Base-by-base conservation (phyloP, 768 basidiomycete species). In the Coprinopsis strossmayeri region DNA sequence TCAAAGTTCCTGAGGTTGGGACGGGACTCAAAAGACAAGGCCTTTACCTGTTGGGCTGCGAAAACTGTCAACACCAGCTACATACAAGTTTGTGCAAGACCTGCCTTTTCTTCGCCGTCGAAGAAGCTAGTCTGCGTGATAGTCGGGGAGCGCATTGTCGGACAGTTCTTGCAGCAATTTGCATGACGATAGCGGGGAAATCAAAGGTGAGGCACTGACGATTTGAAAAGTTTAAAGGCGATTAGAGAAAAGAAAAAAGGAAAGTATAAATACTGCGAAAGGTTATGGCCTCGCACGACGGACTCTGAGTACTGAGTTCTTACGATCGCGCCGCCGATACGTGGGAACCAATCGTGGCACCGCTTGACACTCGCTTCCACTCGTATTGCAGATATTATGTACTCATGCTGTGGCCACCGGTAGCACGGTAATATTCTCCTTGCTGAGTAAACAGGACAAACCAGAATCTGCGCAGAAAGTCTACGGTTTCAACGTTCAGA, bases 21-120 rank as follows among this genome's bases (percentile, higher is more conserved):
- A 30, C 37, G 38, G 30, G 30, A 7, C 37, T 24, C 26, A 48
- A 37, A 50, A 21, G 43, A 15, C 23, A 50, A 32, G 32, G 25
- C 46, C 45, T 57, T 57, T 52, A 84, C 82, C 82, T 77, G 82
- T 84, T 52, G 82, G 81, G 63, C 82, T 84, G 55, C 23, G 34
- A 52, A 49, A 23, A 21, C 45, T 5, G 50, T 51, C 27, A 51
- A 30, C 17, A 50, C 18, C 10, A 12, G 24, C 13, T 5, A 45
- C 12, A 24, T 24, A 24, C 11, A n/a, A 38, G 12, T 21, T 25
- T 34, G 10, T 2, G 21, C 10, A 28, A 10, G 2, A 46, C 50
- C 40, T 37, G 50, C 50, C 50, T 51, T 46, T 46, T 51, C 23
- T 37, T 34, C 5, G 44, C 44, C 10, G 49, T 24, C 25, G 50